A percentile compares a stretch with the other conserved stretches of the same genome.
Conservation (phyloP, 2,329 filamentous ascomycete genomes). For the Nothomitra cinnamomea region DNA sequence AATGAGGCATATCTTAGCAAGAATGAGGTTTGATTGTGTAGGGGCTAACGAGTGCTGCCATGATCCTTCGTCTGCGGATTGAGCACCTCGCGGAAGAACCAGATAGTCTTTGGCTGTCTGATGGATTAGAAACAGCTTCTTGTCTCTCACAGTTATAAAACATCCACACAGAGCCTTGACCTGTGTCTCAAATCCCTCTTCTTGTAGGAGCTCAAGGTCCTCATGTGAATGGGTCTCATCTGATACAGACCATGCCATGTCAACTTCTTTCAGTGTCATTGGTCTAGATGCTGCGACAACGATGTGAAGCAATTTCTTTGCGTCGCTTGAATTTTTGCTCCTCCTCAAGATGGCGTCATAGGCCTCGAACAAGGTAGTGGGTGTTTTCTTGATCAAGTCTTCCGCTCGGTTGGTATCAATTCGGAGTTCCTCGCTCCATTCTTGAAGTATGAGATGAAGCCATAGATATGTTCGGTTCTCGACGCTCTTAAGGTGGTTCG, state of each 20-base stretch:
- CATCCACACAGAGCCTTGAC: constrained; percentile 13
- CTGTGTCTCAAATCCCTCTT: constrained; percentile 6
- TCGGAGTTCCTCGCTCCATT: too few species aligned
- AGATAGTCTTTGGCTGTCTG: constrained; percentile 15
- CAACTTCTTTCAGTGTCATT: constrained; percentile 6
- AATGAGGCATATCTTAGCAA: not conserved
- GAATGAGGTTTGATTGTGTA: not conserved
- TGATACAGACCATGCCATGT: constrained; percentile 1
- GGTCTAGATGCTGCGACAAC: constrained; percentile 6
- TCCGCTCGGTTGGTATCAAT: too few species aligned
- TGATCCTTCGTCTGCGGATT: constrained; percentile 7
- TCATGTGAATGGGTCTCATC: not conserved
- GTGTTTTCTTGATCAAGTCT: constrained; percentile 6
- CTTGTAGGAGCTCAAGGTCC: not conserved
- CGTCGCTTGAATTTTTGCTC: not conserved
- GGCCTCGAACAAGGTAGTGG: not conserved
- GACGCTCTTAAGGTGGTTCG: not conserved
- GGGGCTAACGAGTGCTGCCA: constrained; percentile 7
- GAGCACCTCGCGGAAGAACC: not conserved
- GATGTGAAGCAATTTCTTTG: constrained; percentile 5
- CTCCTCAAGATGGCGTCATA: constrained; percentile 7
- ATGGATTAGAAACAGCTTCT: constrained; percentile 13
- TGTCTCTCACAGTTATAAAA: constrained; percentile 12
- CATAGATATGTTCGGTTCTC: constrained; percentile 7
- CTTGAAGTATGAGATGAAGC: constrained; percentile 5